Percentiles rank a stretch among this genome's conserved stretches.
These are phyloP conservation scores for Phallus indusiatus DNA, from an alignment of 768 basidiomycete genomes.

Conservation along the genomic window DNA sequence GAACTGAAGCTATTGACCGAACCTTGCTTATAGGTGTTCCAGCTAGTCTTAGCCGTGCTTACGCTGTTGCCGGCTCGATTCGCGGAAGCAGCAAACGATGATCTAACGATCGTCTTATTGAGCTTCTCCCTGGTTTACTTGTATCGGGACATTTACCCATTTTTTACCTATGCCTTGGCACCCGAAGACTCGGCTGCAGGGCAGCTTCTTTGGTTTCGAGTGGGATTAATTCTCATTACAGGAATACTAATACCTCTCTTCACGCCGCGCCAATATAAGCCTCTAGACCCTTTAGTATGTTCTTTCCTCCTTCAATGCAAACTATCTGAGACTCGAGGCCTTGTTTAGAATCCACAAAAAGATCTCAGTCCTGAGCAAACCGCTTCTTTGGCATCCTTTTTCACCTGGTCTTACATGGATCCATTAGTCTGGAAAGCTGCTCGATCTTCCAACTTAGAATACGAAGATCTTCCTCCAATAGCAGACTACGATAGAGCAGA, in stretches of 20 bases:
- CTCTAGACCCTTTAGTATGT: slow-evolving; percentile 43
- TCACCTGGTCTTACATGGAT: slow-evolving; percentile 47
- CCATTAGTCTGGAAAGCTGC: slow-evolving; percentile 35
- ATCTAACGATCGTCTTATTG: slow-evolving; percentile 5
- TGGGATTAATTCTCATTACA: slow-evolving; percentile 35
- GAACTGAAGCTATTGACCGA: background rate
- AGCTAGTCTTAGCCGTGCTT: background rate
- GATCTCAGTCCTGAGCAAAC: slow-evolving; percentile 39
- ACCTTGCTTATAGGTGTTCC: background rate
- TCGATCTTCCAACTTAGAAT: slow-evolving; percentile 32
- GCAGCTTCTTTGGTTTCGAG: slow-evolving; percentile 42
- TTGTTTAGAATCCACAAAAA: slow-evolving; percentile 24
- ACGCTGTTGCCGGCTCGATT: background rate
- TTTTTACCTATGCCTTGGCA: slow-evolving; percentile 40
- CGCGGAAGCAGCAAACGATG: background rate
- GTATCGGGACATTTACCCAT: slow-evolving; percentile 37
- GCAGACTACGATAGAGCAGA: slow-evolving; percentile 1
- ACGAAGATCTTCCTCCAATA: slow-evolving; percentile 32
- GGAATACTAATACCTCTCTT: slow-evolving; percentile 43
- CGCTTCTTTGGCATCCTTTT: slow-evolving; percentile 32
- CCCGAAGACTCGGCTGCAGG: slow-evolving; percentile 44
- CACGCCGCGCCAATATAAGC: slow-evolving; percentile 47
- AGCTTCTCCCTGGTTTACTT: background rate
- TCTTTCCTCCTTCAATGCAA: background rate
- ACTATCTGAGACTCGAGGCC: slow-evolving; percentile 5